Percentiles rank a stretch among this genome's conserved stretches.
phyloP scores from a whole-genome alignment of 2,329 filamentous ascomycete species.

The Sporothrix pallida region DNA sequence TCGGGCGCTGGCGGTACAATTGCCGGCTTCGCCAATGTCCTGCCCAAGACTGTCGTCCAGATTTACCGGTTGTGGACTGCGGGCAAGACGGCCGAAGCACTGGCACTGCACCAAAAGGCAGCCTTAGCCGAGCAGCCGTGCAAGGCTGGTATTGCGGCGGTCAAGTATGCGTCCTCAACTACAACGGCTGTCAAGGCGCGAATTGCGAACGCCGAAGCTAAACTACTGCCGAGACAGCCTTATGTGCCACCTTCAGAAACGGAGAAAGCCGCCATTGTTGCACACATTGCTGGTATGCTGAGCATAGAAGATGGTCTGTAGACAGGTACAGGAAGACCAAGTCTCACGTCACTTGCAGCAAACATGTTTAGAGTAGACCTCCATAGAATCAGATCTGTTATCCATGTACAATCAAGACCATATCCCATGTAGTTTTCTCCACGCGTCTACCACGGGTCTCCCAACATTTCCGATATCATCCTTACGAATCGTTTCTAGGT shows the following conservation, averaged over 20 bases:
- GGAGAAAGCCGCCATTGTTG: conserved; percentile 46
- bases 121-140: conserved; percentile 37
- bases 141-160: conserved; percentile 66
- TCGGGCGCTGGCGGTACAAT: conserved; percentile 66
- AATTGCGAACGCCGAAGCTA: conserved; percentile 62
- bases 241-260: conserved; percentile 57
- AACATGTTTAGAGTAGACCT: not conserved
- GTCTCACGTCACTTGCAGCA: no score
- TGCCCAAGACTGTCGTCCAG: conserved; percentile 60
- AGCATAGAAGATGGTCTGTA: not conserved
- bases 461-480: not conserved
- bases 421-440: not conserved
- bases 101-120: conserved; percentile 3
- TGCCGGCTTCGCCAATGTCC: conserved; percentile 67
- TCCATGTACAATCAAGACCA: not conserved
- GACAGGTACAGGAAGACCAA: not conserved
- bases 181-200: conserved; percentile 63
- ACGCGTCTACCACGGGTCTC: no score
- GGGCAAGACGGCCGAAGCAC: conserved; percentile 2
- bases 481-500: no score
- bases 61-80: conserved; percentile 66
- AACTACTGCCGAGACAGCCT: conserved; percentile 65
- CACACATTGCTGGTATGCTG: not conserved
- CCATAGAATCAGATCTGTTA: not conserved
- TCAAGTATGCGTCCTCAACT: conserved; percentile 70